phyloP scores from a whole-genome alignment of 192 early-diverging fungal genomes.

The Gonapodya prolifera region DNA sequence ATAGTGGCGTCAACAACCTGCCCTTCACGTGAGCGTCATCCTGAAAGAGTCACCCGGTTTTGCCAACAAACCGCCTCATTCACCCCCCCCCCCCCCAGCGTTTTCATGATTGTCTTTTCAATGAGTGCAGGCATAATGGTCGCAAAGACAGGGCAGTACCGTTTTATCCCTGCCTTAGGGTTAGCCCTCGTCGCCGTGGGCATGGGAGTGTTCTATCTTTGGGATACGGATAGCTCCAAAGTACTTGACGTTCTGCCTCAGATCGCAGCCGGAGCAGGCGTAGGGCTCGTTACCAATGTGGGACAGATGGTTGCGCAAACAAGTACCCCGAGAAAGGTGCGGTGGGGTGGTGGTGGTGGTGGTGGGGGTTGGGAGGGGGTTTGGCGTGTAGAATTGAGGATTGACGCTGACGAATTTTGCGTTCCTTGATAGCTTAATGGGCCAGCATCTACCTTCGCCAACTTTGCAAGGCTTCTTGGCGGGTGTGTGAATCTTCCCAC shows the following conservation, averaged over 20 bases:
- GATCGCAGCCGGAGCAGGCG: neutral
- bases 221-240: neutral
- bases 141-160: neutral
- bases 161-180: neutral
- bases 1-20: neutral
- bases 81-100: neutral
- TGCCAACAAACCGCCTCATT: neutral
- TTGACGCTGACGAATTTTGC: too few species aligned
- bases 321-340: neutral
- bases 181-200: neutral
- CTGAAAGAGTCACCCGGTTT: too few species aligned
- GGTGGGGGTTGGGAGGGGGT: too few species aligned
- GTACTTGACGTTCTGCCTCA: neutral
- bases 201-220: neutral
- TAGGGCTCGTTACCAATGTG: neutral
- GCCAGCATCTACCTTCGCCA: neutral
- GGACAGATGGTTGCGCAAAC: neutral
- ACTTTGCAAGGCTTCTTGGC: neutral
- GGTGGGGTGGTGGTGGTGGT: too few species aligned
- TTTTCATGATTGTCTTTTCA: neutral
- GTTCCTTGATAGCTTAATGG: neutral
- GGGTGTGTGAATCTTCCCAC: neutral
- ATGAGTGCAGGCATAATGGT: neutral
- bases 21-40: neutral
- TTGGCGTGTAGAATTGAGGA: too few species aligned